phyloP scores from a whole-genome alignment of 2,329 filamentous ascomycete species.

The Penicillium sp. region DNA sequence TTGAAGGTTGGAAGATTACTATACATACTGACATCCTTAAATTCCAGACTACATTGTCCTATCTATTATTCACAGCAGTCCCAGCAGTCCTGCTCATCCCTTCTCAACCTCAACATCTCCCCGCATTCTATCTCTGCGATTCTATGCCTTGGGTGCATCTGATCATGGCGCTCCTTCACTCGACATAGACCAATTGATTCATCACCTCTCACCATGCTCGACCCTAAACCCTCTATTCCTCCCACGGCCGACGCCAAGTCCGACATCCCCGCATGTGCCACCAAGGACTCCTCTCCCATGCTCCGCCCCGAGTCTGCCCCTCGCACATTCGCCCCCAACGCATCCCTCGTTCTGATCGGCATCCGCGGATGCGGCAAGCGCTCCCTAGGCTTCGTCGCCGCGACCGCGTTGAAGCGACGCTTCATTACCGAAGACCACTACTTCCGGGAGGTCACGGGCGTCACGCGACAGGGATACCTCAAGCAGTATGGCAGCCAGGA shows the following conservation, averaged over 20 bases:
- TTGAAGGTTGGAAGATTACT: not conserved
- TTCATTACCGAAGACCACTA: constrained; percentile 47
- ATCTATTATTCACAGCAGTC: not conserved
- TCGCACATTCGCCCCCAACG: constrained; percentile 37
- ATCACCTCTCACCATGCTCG: not conserved
- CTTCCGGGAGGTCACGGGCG: constrained; percentile 42
- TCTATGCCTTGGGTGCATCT: not conserved
- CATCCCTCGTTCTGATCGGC: constrained; percentile 43
- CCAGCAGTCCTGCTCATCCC: not conserved
- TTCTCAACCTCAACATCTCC: not conserved
- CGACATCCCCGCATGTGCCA: not conserved
- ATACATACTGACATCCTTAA: not conserved
- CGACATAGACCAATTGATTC: constrained; percentile 2
- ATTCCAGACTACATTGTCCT: not conserved
- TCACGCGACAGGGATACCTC: constrained; percentile 43
- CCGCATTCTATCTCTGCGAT: not conserved
- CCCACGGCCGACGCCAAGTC: not conserved
- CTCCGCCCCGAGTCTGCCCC: not conserved
- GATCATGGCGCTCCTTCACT: constrained; percentile 3
- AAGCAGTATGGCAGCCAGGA: constrained; percentile 41
- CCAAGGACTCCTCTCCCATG: not conserved
- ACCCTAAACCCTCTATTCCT: not conserved
- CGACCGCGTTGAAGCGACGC: constrained; percentile 41
- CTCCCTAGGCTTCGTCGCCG: constrained; percentile 44
- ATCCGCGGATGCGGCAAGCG: constrained; percentile 46